Percentiles rank a stretch among this genome's conserved stretches.
These are phyloP conservation scores for Ballota nigra DNA, from an alignment of 257 asterid species.

Conservation along the genomic window DNA sequence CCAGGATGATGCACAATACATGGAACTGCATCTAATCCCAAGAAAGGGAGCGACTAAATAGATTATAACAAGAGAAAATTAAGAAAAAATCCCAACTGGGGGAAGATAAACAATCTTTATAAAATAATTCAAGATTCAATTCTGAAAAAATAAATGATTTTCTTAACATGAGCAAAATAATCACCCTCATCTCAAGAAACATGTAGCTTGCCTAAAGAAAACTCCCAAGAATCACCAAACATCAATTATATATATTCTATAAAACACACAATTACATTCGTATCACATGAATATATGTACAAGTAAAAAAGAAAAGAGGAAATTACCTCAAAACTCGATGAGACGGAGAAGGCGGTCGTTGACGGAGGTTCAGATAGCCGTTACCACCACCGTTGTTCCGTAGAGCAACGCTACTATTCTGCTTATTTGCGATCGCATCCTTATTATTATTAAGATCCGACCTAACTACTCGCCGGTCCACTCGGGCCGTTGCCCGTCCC, in stretches of 20 bases:
- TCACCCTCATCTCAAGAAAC: conserved; percentile 10
- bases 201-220: background rate
- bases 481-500: conserved; percentile 40
- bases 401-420: conserved; percentile 10
- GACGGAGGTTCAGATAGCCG: conserved; percentile 58
- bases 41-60: background rate
- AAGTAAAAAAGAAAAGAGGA: background rate
- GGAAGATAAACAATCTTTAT: background rate
- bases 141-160: background rate
- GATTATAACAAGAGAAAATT: background rate
- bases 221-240: background rate
- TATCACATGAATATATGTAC: background rate
- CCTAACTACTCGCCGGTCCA: conserved; percentile 62
- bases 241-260: background rate
- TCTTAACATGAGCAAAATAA: background rate
- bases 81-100: background rate
- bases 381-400: conserved; percentile 12
- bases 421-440: conserved; percentile 33
- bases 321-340: conserved; percentile 52
- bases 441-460: conserved; percentile 46
- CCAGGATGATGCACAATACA: background rate
- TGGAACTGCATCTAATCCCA: background rate
- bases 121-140: background rate
- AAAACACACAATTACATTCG: background rate
- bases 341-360: conserved; percentile 58